phyloP scores from a whole-genome alignment of 2,329 filamentous ascomycete species.

The Apiospora kogelbergensis region DNA sequence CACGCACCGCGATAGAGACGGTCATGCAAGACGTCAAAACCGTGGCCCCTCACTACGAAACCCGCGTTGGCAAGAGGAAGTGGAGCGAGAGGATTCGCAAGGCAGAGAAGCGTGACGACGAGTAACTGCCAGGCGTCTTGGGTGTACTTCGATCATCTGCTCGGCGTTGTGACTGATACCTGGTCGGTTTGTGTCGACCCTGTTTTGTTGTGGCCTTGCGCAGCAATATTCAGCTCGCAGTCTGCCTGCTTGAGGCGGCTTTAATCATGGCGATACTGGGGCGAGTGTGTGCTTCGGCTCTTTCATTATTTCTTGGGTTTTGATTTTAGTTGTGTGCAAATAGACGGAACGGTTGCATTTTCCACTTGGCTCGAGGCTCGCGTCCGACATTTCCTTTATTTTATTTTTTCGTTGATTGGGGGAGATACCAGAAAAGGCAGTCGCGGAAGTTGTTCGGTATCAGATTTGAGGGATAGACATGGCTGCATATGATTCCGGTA shows the following conservation, averaged over 20 bases:
- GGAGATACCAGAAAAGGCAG: conserved; percentile 5
- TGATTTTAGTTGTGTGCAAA: neutral
- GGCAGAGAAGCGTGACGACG: conserved; percentile 35
- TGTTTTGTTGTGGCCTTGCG: neutral
- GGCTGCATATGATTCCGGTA: neutral
- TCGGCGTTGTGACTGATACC: conserved; percentile 10
- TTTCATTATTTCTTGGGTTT: neutral
- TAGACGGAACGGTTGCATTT: conserved; percentile 6
- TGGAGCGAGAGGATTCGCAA: conserved; percentile 62
- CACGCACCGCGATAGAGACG: conserved; percentile 76
- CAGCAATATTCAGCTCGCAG: neutral
- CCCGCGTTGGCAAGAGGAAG: conserved; percentile 77
- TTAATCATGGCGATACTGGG: neutral
- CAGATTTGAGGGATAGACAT: neutral
- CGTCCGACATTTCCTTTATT: neutral
- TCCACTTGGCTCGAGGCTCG: neutral
- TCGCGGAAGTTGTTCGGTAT: neutral
- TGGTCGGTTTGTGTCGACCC: neutral
- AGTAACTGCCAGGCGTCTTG: conserved; percentile 12
- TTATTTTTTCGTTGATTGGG: neutral
- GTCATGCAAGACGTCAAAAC: conserved; percentile 72
- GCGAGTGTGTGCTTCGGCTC: neutral
- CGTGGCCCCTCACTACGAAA: conserved; percentile 85
- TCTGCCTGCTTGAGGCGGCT: neutral
- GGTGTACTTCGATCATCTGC: neutral